Percentiles rank a stretch among this genome's conserved stretches.
phyloP scores from a whole-genome alignment of 1,284 basidiomycete species.

The Microbotryum intermedium region DNA sequence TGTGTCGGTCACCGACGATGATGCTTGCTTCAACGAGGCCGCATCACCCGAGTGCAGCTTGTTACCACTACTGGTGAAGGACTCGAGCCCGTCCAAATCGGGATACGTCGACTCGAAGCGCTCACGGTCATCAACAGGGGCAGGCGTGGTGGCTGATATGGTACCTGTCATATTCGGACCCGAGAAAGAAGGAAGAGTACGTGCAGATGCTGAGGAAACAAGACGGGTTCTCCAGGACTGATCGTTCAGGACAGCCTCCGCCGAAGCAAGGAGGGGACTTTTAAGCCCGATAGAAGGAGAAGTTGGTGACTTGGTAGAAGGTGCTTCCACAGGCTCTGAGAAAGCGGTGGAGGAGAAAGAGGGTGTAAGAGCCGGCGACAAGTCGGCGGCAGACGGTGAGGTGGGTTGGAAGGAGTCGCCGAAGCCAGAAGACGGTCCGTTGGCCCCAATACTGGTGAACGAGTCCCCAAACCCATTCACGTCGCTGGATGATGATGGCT shows the following conservation, averaged over 20 bases:
- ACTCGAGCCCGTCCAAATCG: slow-evolving; percentile 1
- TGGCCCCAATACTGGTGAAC: too few species aligned
- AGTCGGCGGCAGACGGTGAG: neutral
- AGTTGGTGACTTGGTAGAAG: neutral
- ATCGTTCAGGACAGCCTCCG: too few species aligned
- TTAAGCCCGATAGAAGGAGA: neutral
- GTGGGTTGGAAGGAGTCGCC: slow-evolving; percentile 11
- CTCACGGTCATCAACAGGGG: slow-evolving; percentile 7
- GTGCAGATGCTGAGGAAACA: too few species aligned
- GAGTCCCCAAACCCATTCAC: too few species aligned
- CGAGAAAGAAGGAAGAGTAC: too few species aligned
- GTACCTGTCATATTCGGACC: neutral
- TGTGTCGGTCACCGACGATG: neutral
- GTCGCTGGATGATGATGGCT: too few species aligned
- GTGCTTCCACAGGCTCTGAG: neutral
- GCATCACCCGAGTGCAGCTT: too few species aligned
- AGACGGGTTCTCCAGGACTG: too few species aligned
- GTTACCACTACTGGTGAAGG: too few species aligned
- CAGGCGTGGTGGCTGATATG: neutral
- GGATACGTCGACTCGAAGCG: slow-evolving; percentile 23
- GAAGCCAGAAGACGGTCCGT: slow-evolving; percentile 5
- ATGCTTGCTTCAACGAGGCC: neutral
- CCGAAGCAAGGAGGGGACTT: too few species aligned
- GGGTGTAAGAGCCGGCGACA: too few species aligned
- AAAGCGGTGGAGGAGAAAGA: neutral